phyloP scores from a whole-genome alignment of 331 rosid species.

The Quercus lobata region DNA sequence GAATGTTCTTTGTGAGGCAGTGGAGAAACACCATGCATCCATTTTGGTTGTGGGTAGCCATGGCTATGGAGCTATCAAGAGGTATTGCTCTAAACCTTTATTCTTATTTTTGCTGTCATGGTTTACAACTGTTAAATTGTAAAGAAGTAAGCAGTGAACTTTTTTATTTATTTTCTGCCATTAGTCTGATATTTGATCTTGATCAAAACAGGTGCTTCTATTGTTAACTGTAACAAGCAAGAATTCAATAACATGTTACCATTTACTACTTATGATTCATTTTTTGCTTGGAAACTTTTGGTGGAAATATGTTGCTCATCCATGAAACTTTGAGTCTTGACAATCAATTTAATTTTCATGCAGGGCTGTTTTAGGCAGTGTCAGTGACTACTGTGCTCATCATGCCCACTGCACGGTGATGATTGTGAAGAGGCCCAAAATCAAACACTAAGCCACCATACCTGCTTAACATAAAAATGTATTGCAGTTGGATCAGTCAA shows the following conservation, averaged over 20 bases:
- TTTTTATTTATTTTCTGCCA: neutral
- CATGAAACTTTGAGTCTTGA: neutral
- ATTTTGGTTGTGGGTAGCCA: constrained; percentile 33
- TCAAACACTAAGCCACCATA: constrained; percentile 36
- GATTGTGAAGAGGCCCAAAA: constrained; percentile 74
- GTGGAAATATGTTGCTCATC: neutral
- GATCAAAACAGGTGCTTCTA: neutral
- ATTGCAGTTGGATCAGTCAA: neutral
- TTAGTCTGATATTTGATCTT: neutral
- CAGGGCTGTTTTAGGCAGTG: constrained; percentile 84
- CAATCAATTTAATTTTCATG: neutral
- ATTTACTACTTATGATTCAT: neutral
- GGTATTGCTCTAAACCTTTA: constrained; percentile 1
- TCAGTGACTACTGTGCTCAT: constrained; percentile 77
- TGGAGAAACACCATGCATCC: constrained; percentile 30
- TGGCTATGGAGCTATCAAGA: constrained; percentile 36
- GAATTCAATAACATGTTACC: neutral
- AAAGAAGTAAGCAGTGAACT: neutral
- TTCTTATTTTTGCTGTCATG: neutral
- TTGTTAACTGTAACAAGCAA: neutral
- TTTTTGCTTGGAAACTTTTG: neutral
- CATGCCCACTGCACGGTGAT: constrained; percentile 73
- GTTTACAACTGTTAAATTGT: neutral
- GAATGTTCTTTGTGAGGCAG: constrained; percentile 29
- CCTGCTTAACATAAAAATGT: neutral